A percentile compares a stretch with the other conserved stretches of the same genome.
phyloP scores from a whole-genome alignment of 306 rosid genomes.

The Alnus glutinosa region DNA sequence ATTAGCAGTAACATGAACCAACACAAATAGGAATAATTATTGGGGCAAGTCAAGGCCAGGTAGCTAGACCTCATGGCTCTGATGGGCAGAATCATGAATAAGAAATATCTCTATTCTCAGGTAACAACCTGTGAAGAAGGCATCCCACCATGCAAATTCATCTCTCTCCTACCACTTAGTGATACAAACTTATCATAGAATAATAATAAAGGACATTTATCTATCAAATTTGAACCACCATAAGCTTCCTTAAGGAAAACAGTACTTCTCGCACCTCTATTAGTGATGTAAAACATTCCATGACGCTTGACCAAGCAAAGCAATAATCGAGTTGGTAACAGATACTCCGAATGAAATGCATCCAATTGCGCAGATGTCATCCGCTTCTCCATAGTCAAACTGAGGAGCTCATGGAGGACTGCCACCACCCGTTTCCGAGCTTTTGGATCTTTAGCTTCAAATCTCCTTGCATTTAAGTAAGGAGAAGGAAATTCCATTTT shows the following conservation, averaged over 20 bases:
- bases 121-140: conserved; percentile 35
- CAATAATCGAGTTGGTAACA: conserved; percentile 66
- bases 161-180: conserved; percentile 63
- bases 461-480: conserved; percentile 78
- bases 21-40: neutral
- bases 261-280: conserved; percentile 79
- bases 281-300: conserved; percentile 86
- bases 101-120: neutral
- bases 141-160: conserved; percentile 30
- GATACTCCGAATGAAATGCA: conserved; percentile 73
- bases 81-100: neutral
- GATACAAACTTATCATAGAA: conserved; percentile 48
- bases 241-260: conserved; percentile 74
- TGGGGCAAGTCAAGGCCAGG: neutral
- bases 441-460: conserved; percentile 60
- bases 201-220: conserved; percentile 57
- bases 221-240: conserved; percentile 51
- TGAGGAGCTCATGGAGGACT: conserved; percentile 83
- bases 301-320: conserved; percentile 83
- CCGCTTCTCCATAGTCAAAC: conserved; percentile 79
- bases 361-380: conserved; percentile 78
- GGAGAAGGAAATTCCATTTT: conserved; percentile 88
- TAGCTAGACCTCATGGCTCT: neutral
- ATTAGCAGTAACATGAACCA: neutral
- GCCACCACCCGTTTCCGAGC: conserved; percentile 72